A percentile compares a stretch with the other conserved stretches of the same genome.
Conservation (phyloP, 176 grass and related monocot genomes). For the Leersia perrieri region DNA sequence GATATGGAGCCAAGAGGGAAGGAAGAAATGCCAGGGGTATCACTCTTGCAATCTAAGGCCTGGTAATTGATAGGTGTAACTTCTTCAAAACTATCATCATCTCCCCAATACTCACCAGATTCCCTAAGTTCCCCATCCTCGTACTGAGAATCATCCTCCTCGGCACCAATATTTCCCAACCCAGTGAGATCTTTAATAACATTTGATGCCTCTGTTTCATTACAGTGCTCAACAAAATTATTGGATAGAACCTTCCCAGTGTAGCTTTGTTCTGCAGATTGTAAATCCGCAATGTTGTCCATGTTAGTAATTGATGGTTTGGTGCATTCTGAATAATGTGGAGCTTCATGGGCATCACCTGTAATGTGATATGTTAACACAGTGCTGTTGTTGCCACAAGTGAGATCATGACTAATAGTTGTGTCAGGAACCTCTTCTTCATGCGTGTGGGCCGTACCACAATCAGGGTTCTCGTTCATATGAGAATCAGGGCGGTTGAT, state of each 20-base stretch:
- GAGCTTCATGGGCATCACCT: conserved; percentile 4
- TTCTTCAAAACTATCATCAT: conserved; percentile 52
- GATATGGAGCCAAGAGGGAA: conserved; percentile 33
- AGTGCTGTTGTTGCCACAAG: conserved; percentile 41
- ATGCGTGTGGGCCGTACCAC: not conserved
- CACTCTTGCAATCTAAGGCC: conserved; percentile 43
- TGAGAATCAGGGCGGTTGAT: not conserved
- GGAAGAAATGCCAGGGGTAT: conserved; percentile 13
- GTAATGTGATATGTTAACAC: conserved; percentile 39
- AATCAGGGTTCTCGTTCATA: conserved; percentile 18
- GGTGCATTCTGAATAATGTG: conserved; percentile 22
- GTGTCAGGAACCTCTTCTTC: conserved; percentile 27
- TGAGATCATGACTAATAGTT: conserved; percentile 25
- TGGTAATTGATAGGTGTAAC: conserved; percentile 43
- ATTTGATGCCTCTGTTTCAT: conserved; percentile 34
- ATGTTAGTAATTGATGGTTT: conserved; percentile 22
- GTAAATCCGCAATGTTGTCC: conserved; percentile 25
- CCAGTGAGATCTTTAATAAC: conserved; percentile 31
- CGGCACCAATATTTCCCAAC: conserved; percentile 43
- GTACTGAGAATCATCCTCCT: conserved; percentile 95
- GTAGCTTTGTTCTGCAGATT: conserved; percentile 23
- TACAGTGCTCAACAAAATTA: conserved; percentile 23
- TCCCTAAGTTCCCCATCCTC: conserved; percentile 96
- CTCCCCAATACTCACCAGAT: conserved; percentile 56
- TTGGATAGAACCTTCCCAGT: conserved; percentile 32